Base-by-base conservation (phyloP, 306 rosid genomes). In the Delonix regia region DNA sequence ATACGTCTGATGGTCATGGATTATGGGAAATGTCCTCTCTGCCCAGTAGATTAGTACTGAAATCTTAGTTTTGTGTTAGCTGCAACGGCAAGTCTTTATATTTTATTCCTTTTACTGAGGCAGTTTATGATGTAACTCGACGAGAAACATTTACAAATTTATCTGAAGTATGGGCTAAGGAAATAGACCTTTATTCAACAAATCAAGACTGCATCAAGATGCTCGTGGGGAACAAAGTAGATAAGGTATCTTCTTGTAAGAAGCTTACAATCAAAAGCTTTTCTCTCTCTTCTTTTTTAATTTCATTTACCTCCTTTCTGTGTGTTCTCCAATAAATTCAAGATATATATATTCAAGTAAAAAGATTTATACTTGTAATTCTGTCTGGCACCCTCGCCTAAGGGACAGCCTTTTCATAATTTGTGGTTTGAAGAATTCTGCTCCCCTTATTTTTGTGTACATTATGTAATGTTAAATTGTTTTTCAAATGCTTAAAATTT, bases 171-270 rank as follows among this genome's bases (percentile, higher is more conserved):
- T 95, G 99, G 99, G 87, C 97, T 30, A 95, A 85, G 88, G 98
- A 95, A 86, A 80, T 95, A 71, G 98, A 92, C 33, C 97, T 95
- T 69, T 89, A 95, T 86, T 95, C 97, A 30, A 95, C 98, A 83
- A 92, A 95, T 86, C 94, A 84, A 69, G 97, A 95, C 69, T 92
- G 98, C 93, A 95, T 95, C 87, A 95, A 91, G 85, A 92, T 95
- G 98, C 97, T 95, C 74, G 99, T 95, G 30, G 99, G 97, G 74
- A 92, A 95, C 91, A 95, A 95, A 87, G 91, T 92, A 56, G 99
- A 95, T 70, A 91, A 91, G 99, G 99, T 94, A 89, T 56, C 62
- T 56, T 24, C 7, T 6, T 4, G 22, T 22, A 22, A 10, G 18
- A 56, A 56, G 16, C 30, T 56, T 24, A 56, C 62, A 56, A 22